Evolutionary conservation across 257 asterid genomes (phyloP).

Genomic region (Solanum peruvianum): DNA sequence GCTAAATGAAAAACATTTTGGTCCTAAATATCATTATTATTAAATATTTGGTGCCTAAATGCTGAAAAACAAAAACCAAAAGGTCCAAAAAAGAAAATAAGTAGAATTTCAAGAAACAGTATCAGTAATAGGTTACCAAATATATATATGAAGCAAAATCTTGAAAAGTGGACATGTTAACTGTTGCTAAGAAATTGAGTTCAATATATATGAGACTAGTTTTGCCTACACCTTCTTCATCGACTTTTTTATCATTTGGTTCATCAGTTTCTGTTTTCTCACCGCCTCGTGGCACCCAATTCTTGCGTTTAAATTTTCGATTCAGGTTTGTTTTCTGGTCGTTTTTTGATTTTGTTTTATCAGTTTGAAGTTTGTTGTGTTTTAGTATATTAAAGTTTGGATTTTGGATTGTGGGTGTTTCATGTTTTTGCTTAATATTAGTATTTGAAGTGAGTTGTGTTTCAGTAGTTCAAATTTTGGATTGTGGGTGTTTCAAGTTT

Average conservation of each 20-base stretch:
- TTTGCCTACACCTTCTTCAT: slow-evolving; percentile 1
- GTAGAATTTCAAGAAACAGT: not conserved
- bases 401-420: not conserved
- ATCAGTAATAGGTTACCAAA: not conserved
- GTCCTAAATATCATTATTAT: not conserved
- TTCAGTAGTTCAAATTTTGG: not conserved
- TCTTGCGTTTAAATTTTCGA: slow-evolving; percentile 16
- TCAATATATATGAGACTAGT: slow-evolving; percentile 16
- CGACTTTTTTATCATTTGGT: not conserved
- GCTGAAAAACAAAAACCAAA: not conserved
- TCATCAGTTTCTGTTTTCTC: not conserved
- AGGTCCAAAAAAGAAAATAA: not conserved
- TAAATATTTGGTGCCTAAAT: not conserved
- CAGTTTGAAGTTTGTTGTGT: not conserved
- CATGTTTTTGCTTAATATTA: not conserved
- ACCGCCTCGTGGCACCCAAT: slow-evolving; percentile 2
- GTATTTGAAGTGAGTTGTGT: no score
- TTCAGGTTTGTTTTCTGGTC: slow-evolving; percentile 21
- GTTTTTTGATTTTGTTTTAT: not conserved
- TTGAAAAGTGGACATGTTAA: not conserved
- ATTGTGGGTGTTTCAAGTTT: no score
- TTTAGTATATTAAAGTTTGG: not conserved
- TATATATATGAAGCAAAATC: not conserved
- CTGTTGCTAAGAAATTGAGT: not conserved
- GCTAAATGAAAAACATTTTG: not conserved